A percentile compares a stretch with the other conserved stretches of the same genome.
phyloP scores from a whole-genome alignment of 805 yeast species.

The Kodamaea neixiangensis region DNA sequence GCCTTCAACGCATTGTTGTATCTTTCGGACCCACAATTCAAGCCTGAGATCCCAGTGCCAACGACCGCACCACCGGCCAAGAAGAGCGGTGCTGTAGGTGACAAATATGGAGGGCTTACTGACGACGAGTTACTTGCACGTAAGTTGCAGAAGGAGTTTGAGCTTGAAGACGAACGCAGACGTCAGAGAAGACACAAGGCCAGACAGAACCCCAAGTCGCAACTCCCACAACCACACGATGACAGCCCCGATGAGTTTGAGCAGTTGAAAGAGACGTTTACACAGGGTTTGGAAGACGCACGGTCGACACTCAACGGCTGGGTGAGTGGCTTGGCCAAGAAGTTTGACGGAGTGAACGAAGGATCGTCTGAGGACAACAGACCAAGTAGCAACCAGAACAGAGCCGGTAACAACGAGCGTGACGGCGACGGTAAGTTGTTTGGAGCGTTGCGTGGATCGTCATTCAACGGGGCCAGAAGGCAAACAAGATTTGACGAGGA shows the following conservation, averaged over 20 bases:
- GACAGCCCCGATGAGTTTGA: conserved; percentile 62
- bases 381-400: conserved; percentile 7
- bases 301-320: conserved; percentile 73
- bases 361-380: conserved; percentile 19
- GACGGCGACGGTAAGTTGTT: conserved; percentile 34
- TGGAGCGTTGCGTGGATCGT: conserved; percentile 50
- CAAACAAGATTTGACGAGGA: conserved; percentile 50
- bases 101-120: conserved; percentile 20
- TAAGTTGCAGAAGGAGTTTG: conserved; percentile 68
- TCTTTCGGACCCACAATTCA: conserved; percentile 69
- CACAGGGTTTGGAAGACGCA: conserved; percentile 80
- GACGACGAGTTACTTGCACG: conserved; percentile 87
- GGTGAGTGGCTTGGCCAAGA: conserved; percentile 69
- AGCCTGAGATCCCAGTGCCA: conserved; percentile 51
- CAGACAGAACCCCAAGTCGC: conserved; percentile 11
- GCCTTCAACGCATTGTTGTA: conserved; percentile 87
- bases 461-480: conserved; percentile 23
- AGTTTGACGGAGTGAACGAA: conserved; percentile 33
- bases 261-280: conserved; percentile 64
- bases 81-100: conserved; percentile 24
- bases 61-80: conserved; percentile 17
- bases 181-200: conserved; percentile 23
- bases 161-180: conserved; percentile 40
- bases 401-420: conserved; percentile 9
- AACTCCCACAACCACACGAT: conserved; percentile 19